A percentile compares a stretch with the other conserved stretches of the same genome.
These are phyloP conservation scores for Loxodes magnus DNA, from an alignment of 73 alveolate species.

Conservation along the genomic window DNA sequence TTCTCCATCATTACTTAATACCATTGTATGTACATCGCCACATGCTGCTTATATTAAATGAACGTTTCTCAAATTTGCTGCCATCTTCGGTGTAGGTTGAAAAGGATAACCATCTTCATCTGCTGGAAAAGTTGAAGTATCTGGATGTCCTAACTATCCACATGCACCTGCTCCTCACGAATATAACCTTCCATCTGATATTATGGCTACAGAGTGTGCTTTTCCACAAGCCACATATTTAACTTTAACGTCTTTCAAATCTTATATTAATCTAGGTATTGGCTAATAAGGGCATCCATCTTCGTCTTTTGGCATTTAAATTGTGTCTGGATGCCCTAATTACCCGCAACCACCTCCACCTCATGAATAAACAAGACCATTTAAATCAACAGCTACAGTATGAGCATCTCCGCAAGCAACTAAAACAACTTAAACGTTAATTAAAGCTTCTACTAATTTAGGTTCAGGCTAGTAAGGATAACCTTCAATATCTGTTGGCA, in stretches of 20 bases:
- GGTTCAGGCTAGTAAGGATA: constrained; percentile 92
- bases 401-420: constrained; percentile 96
- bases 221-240: constrained; percentile 5
- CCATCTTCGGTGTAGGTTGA: constrained; percentile 73
- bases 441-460: constrained; percentile 43
- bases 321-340: constrained; percentile 83
- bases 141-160: constrained; percentile 88
- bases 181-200: constrained; percentile 57
- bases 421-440: constrained; percentile 37
- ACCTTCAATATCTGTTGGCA: constrained; percentile 74
- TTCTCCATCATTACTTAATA: constrained; percentile 56
- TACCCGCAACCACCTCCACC: constrained; percentile 95
- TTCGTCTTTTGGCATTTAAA: constrained; percentile 60
- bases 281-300: constrained; percentile 88
- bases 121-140: constrained; percentile 50
- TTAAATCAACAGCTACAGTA: constrained; percentile 84
- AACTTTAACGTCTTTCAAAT: background rate
- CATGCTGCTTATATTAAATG: constrained; percentile 51
- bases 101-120: constrained; percentile 85
- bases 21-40: constrained; percentile 78
- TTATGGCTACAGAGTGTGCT: constrained; percentile 66
- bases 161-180: constrained; percentile 92
- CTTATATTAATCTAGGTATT: constrained; percentile 50
- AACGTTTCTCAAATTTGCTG: constrained; percentile 43
- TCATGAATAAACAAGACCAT: constrained; percentile 78